Evolutionary conservation across 2,329 filamentous ascomycete species (phyloP), one percentile per base, ranked within the genome.

Genomic region (Fusarium nurragi): DNA sequence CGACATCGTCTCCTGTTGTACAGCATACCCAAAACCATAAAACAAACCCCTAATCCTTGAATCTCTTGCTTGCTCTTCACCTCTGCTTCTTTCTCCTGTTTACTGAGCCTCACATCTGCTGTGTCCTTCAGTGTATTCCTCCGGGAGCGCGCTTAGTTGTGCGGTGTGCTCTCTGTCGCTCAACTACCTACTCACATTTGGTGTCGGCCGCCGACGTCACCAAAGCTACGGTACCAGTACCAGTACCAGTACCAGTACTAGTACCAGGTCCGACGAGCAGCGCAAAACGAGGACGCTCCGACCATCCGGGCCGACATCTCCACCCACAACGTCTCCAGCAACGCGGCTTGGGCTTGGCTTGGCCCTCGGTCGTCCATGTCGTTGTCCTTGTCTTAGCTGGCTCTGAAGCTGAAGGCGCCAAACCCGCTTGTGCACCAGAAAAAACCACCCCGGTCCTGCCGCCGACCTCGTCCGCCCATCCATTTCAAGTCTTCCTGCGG

Each of bases 361-460:
- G 61, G 63, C 56, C 68, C 32, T 70, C 70, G 66, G 68, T 66
- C 56, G 64, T 65, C 53, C 49, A 68, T 60, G 53, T 59, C 51
- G 55, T 57, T 49, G 48, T 58, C 56, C 5, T 44, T 59, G 55
- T 56, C 55, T 59, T 54, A 61, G 69, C 64, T 64, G 59, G 66
- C 55, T 62, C 44, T 69, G 59, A 54, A 74, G 72, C 69, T 74
- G 71, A 74, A 67, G 61, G 72, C 72, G 72, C 71, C 72, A 72
- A 74, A 73, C 68, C 72, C 72, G 71, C 71, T 73, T 74, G 70
- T 63, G 67, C 66, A 68, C 57, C 48, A 63, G 57, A 45, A 61
- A 64, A 65, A 60, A 64, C 68, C 69, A 64, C 68, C 69, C 68
- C 69, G 69, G 67, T 69, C 49, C 60, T 70, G 54, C 62, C 70